Evolutionary conservation across 108 stramenopile species (phyloP).

Genomic region (Pseudonitzschia pungens): DNA sequence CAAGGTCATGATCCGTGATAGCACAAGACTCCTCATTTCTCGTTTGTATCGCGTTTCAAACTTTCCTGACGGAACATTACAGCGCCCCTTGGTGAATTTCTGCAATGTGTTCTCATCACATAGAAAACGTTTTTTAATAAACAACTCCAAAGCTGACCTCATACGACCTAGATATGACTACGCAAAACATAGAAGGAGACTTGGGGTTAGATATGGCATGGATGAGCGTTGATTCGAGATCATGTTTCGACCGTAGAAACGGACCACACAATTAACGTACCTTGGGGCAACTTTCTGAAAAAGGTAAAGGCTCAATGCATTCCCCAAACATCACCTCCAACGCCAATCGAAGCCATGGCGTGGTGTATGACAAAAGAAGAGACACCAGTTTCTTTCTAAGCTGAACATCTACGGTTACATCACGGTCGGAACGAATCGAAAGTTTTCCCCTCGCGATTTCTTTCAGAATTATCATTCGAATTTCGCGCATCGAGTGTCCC

Average conservation of each 20-base stretch:
- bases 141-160: conserved; percentile 49
- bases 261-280: not conserved
- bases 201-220: not conserved
- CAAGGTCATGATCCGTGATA: conserved; percentile 68
- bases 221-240: no score
- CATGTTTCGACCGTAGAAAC: no score
- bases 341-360: conserved; percentile 87
- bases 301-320: conserved; percentile 34
- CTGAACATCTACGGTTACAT: conserved; percentile 81
- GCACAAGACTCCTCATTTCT: conserved; percentile 62
- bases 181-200: conserved; percentile 5
- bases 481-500: conserved; percentile 38
- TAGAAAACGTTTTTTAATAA: conserved; percentile 68
- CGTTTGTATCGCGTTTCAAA: conserved; percentile 67
- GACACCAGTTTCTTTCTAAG: conserved; percentile 62
- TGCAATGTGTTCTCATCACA: conserved; percentile 54
- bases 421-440: conserved; percentile 75
- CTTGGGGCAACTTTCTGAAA: conserved; percentile 13
- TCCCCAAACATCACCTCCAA: conserved; percentile 88
- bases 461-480: conserved; percentile 45
- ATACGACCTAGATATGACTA: conserved; percentile 38
- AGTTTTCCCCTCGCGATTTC: conserved; percentile 78
- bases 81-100: conserved; percentile 74
- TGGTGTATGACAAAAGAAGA: conserved; percentile 84
- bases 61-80: conserved; percentile 70